These are phyloP conservation scores for Nothopassalora personata DNA, from an alignment of 2,329 filamentous ascomycete genomes.

Conservation along the genomic window DNA sequence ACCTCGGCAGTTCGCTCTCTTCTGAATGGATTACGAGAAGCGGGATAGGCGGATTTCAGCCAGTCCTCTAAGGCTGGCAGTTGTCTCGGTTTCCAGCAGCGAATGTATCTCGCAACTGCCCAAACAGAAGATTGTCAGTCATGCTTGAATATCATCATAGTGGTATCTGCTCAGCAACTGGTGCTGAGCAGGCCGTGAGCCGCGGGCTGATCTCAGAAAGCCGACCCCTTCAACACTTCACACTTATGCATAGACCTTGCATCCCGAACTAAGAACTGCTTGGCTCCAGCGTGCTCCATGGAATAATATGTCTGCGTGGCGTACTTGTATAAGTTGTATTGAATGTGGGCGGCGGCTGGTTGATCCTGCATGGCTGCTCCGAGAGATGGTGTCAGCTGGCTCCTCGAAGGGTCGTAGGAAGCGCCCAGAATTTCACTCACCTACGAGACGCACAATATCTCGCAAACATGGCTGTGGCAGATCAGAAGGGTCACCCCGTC, in stretches of 20 bases:
- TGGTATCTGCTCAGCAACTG: no score
- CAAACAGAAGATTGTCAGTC: no score
- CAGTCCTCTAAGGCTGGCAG: neutral
- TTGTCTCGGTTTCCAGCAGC: neutral
- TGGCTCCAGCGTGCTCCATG: neutral
- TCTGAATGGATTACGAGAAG: neutral
- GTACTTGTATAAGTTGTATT: neutral
- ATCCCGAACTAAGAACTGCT: neutral
- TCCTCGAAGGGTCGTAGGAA: neutral
- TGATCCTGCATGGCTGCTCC: neutral
- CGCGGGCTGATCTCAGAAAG: no score
- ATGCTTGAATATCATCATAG: no score
- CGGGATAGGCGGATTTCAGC: neutral
- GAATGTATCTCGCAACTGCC: neutral
- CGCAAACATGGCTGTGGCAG: neutral
- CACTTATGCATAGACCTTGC: neutral
- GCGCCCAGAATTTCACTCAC: neutral
- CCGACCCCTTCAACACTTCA: no score
- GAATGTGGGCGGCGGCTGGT: neutral
- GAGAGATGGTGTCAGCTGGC: neutral
- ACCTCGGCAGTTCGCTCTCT: neutral
- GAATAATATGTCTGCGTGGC: neutral
- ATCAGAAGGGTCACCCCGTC: neutral
- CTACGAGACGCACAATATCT: neutral
- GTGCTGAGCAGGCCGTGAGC: no score